Evolutionary conservation across 2,329 filamentous ascomycete genomes (phyloP), one percentile per base, ranked within the genome.

Genomic region (Alternaria atra): DNA sequence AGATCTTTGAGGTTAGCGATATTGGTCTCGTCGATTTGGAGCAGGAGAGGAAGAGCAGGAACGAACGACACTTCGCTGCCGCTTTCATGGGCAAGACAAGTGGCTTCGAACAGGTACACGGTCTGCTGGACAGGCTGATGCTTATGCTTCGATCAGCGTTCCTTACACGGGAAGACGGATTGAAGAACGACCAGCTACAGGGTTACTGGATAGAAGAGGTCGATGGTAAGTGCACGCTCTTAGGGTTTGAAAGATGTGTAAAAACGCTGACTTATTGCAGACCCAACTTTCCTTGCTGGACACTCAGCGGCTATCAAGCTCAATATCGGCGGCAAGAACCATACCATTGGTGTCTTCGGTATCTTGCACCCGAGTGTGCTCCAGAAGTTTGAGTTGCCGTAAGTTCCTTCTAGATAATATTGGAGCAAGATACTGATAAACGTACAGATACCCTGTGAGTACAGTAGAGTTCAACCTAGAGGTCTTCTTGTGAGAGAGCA

Each of bases 151-250:
- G 91, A 75, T 91, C 89, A 47, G 87, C 89, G 42, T 97, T 97
- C 82, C 82, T 95, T 60, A 91, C 89, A 3, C 85, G 87, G 61
- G 92, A 94, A 72, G 91, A 94, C 67, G 69, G 80, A 83, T 67
- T 79, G 81, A 87, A 75, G 63, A 82, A 83, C 57, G 85, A 88
- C 69, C 84, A 87, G 46, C 86, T 92, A 13, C 72, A 75, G 71
- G 89, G 90, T 20, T 99, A 99, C 83, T 98, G 92, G 91, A 95
- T 98, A 71, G 90, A 97, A 81, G 93, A 97, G 81, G 87, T 97
- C 63, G 87, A 97, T 71, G 92, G 87, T 88, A 79, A 71, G 84
- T 77, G 13, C 43, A 35, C 27, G 1, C 20, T 13, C 17, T 37
- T 30, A 30, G 7, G 7, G 7, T 23, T 15, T 54, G 25, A 13